A percentile compares a stretch with the other conserved stretches of the same genome.
Evolutionary conservation across 164 flowering plant species (phyloP).

Genomic region (grape (Vitis vinifera)): ASM3070453v1 NC_081820.1:18211501-18212000

Average conservation of each 20-base stretch:
- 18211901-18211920: no score
- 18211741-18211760: not conserved
- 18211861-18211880: no score
- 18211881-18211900: no score
- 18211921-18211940: no score
- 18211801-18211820: no score
- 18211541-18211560: not conserved
- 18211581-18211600: constrained; percentile 31
- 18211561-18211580: constrained; percentile 26
- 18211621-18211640: constrained; percentile 20
- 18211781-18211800: no score
- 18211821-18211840: no score
- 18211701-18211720: not conserved
- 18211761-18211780: no score
- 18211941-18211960: no score
- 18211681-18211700: not conserved
- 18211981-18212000: no score
- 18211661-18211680: constrained; percentile 10
- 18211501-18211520: not conserved
- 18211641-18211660: constrained; percentile 14
- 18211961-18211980: no score
- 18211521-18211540: not conserved
- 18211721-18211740: constrained; percentile 9
- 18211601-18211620: constrained; percentile 42
- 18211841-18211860: no score